Conservation (phyloP, 192 early-diverging fungal genomes). For the Backusella tarrabulga region DNA sequence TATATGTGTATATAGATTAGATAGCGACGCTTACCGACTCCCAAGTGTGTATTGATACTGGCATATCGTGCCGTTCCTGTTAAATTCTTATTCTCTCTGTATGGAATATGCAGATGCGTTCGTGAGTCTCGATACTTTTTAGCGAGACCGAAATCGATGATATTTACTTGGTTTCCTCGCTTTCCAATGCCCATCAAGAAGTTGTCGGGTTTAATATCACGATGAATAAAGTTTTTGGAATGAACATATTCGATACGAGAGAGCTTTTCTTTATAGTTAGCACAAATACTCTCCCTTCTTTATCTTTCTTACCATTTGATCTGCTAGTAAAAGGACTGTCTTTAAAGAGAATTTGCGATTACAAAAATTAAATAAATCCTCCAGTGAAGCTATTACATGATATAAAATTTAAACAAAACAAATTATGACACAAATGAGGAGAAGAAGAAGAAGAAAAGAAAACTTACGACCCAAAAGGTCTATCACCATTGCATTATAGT, state of each 20-base stretch:
- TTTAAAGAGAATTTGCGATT: constrained; percentile 86
- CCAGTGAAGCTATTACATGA: constrained; percentile 56
- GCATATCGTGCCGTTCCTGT: constrained; percentile 90
- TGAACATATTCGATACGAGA: constrained; percentile 72
- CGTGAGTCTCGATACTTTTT: constrained; percentile 85
- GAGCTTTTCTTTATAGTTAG: constrained; percentile 27
- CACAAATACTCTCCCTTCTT: not conserved
- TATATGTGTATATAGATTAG: not conserved
- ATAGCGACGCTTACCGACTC: constrained; percentile 47
- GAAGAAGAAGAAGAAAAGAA: not conserved
- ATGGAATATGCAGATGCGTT: constrained; percentile 84
- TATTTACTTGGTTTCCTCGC: constrained; percentile 78
- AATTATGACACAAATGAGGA: constrained; percentile 5
- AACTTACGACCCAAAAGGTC: constrained; percentile 74
- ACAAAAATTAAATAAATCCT: constrained; percentile 92
- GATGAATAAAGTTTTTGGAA: constrained; percentile 84
- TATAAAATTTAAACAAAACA: not conserved
- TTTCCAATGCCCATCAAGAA: constrained; percentile 87
- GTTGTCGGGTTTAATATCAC: constrained; percentile 90
- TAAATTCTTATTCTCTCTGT: constrained; percentile 89
- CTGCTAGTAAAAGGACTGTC: constrained; percentile 81
- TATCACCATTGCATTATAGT: constrained; percentile 87
- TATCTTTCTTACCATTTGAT: constrained; percentile 68
- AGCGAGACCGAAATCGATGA: constrained; percentile 89
- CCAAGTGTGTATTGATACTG: constrained; percentile 83